phyloP scores from a whole-genome alignment of 2,329 filamentous ascomycete genomes.

The Fusarium euwallaceae region DNA sequence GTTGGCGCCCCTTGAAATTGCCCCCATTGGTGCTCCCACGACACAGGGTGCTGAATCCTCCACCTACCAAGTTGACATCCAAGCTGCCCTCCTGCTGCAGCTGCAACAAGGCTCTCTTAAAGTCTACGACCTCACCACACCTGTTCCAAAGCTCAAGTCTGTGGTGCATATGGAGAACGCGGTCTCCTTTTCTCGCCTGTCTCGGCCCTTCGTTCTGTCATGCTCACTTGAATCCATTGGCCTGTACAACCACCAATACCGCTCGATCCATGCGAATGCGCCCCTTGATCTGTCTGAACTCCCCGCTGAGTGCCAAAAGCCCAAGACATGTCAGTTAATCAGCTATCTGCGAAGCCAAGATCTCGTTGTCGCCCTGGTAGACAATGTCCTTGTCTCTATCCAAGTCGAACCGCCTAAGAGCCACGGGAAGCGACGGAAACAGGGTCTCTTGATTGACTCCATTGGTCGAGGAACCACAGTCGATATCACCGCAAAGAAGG shows the following conservation, averaged over 20 bases:
- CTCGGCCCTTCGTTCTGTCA: conserved; percentile 74
- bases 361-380: conserved; percentile 74
- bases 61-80: conserved; percentile 70
- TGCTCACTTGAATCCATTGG: conserved; percentile 68
- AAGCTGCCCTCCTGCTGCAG: conserved; percentile 74
- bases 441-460: conserved; percentile 79
- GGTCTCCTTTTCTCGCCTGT: conserved; percentile 75
- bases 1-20: conserved; percentile 56
- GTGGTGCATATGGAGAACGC: conserved; percentile 64
- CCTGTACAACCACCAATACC: conserved; percentile 79
- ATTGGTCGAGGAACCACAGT: conserved; percentile 73
- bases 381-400: conserved; percentile 74
- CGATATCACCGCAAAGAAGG: conserved; percentile 53
- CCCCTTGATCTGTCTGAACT: conserved; percentile 60
- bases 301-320: conserved; percentile 52
- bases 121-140: conserved; percentile 74
- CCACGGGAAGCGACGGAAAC: conserved; percentile 67
- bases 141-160: conserved; percentile 72
- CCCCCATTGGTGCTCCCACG: conserved; percentile 50
- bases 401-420: conserved; percentile 74
- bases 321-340: conserved; percentile 60
- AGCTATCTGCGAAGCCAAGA: conserved; percentile 76
- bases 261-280: conserved; percentile 67
- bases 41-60: conserved; percentile 29
- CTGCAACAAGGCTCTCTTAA: conserved; percentile 66